Evolutionary conservation across 2,329 filamentous ascomycete species (phyloP).

Genomic region (Fusarium goolgardi): DNA sequence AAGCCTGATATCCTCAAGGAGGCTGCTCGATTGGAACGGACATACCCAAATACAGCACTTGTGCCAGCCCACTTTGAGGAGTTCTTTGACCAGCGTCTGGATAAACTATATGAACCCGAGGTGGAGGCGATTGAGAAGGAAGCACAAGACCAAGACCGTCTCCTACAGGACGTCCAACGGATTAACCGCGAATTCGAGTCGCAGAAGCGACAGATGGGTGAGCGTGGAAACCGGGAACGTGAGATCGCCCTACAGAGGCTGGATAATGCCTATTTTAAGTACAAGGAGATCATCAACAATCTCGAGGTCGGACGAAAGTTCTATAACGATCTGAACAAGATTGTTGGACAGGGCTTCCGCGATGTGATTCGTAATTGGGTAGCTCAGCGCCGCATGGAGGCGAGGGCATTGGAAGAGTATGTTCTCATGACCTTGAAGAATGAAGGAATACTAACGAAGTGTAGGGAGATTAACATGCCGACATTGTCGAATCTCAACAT

Average conservation of each 20-base stretch:
- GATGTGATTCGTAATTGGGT: constrained; percentile 83
- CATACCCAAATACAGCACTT: constrained; percentile 85
- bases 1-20: constrained; percentile 85
- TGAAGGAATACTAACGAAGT: constrained; percentile 13
- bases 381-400: constrained; percentile 83
- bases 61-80: constrained; percentile 91
- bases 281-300: constrained; percentile 94
- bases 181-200: constrained; percentile 82
- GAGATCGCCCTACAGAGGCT: constrained; percentile 88
- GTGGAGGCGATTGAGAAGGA: constrained; percentile 77
- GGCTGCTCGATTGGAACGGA: constrained; percentile 84
- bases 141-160: constrained; percentile 77
- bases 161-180: constrained; percentile 75
- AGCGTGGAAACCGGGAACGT: constrained; percentile 73
- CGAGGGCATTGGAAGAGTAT: constrained; percentile 80
- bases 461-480: constrained; percentile 65
- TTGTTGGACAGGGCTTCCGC: constrained; percentile 81
- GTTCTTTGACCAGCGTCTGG: constrained; percentile 85
- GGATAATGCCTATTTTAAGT: constrained; percentile 93
- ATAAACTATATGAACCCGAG: constrained; percentile 81
- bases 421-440: constrained; percentile 43
- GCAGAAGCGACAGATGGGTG: constrained; percentile 74
- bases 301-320: constrained; percentile 93
- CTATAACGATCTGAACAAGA: constrained; percentile 93
- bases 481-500: constrained; percentile 59